Evolutionary conservation across 441 rosid genomes (phyloP).

Genomic region (Cnidoscolus chayamansa): DNA sequence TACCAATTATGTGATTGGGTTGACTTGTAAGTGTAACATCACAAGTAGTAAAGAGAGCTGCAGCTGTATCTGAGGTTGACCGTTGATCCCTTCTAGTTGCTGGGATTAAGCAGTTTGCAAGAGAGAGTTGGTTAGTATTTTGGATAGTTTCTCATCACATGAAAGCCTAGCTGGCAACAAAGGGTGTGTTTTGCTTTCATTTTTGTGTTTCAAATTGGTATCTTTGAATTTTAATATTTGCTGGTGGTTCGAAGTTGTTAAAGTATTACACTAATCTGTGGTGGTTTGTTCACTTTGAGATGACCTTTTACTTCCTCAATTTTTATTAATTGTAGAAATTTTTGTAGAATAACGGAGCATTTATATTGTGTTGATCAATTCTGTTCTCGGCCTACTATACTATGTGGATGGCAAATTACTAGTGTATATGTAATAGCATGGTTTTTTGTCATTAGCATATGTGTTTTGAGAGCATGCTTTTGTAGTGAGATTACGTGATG

Average conservation of each 20-base stretch:
- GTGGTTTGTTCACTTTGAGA: neutral
- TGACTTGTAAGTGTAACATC: slow-evolving; percentile 10
- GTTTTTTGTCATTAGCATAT: no score
- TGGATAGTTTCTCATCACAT: slow-evolving; percentile 32
- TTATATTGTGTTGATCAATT: neutral
- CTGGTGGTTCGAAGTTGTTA: neutral
- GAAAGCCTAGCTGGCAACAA: slow-evolving; percentile 42
- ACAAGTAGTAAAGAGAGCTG: slow-evolving; percentile 80
- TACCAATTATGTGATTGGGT: neutral
- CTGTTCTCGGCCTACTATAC: neutral
- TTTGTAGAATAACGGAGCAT: neutral
- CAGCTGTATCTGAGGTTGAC: slow-evolving; percentile 35
- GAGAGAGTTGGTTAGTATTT: slow-evolving; percentile 65
- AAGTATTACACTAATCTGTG: neutral
- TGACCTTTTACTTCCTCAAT: neutral
- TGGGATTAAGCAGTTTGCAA: slow-evolving; percentile 71
- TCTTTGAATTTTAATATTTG: neutral
- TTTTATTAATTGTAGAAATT: neutral
- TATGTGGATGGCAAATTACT: neutral
- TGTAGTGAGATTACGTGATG: neutral
- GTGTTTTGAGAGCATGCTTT: slow-evolving; percentile 5
- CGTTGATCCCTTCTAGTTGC: slow-evolving; percentile 31
- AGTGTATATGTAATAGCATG: no score
- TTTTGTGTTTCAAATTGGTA: slow-evolving; percentile 14
- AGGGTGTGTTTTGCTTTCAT: slow-evolving; percentile 43